These are phyloP conservation scores for Pseudonectria buxi DNA, from an alignment of 2,329 filamentous ascomycete genomes.

Conservation along the genomic window DNA sequence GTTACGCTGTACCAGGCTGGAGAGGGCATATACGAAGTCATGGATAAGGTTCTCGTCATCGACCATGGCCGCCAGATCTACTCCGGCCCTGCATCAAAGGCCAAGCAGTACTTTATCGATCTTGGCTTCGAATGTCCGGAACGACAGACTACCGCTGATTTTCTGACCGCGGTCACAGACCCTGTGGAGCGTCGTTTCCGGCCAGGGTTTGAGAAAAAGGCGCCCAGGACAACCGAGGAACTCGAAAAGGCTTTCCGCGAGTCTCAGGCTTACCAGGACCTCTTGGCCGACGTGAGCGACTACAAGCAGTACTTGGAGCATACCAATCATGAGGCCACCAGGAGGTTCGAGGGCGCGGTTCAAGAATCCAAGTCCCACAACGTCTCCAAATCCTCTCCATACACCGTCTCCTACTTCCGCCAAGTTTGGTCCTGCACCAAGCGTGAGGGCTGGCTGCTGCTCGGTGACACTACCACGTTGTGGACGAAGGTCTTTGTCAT, in stretches of 20 bases:
- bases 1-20: slow-evolving; percentile 38
- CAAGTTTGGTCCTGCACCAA: slow-evolving; percentile 65
- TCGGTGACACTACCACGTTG: slow-evolving; percentile 67
- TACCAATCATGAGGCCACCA: slow-evolving; percentile 49
- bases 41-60: slow-evolving; percentile 77
- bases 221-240: slow-evolving; percentile 62
- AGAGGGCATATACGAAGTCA: slow-evolving; percentile 40
- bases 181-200: slow-evolving; percentile 62
- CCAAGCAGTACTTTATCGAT: slow-evolving; percentile 59
- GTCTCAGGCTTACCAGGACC: slow-evolving; percentile 51
- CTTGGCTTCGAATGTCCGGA: slow-evolving; percentile 64
- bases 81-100: slow-evolving; percentile 55
- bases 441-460: slow-evolving; percentile 71
- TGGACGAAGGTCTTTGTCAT: slow-evolving; percentile 78
- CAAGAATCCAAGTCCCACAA: slow-evolving; percentile 64
- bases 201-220: slow-evolving; percentile 53
- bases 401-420: slow-evolving; percentile 66
- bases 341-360: slow-evolving; percentile 60
- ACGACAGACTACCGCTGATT: slow-evolving; percentile 53
- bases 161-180: slow-evolving; percentile 39
- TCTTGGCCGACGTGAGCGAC: slow-evolving; percentile 52
- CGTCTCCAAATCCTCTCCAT: slow-evolving; percentile 61
- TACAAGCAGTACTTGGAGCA: slow-evolving; percentile 36
- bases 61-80: slow-evolving; percentile 62
- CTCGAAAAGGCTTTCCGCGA: slow-evolving; percentile 58